Evolutionary conservation across 1,284 basidiomycete species (phyloP), one percentile per base, ranked within the genome.

Genomic region (Austroboletus niveus): DNA sequence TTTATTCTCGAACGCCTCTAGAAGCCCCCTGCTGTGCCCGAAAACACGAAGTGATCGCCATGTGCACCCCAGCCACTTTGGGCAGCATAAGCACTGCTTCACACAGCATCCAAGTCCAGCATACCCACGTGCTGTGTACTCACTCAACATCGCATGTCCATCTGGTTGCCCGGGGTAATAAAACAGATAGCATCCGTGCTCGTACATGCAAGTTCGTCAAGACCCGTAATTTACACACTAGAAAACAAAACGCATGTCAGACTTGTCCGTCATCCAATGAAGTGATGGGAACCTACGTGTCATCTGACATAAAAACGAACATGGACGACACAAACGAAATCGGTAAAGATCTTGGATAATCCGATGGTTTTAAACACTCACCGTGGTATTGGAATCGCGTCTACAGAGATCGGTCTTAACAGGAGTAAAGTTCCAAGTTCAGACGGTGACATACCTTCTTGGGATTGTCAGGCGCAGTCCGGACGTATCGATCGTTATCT

Each of bases 401-500:
- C 87, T 82, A 54, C 45, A 51, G 12, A 50, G 35, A 34, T 39
- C 45, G 48, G 61, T 35, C 57, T 65, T 34, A 63, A 52, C 38
- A 32, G 40, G 29, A 51, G 45, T 38, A 50, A 32, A 11, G 20
- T 38, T 44, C 34, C 34, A 20, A 11, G 47, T n/a, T 41, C 39
- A 14, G 41, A 50, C 10, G 41, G 32, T 40, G 8, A 60, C 76
- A 22, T 49, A 87, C 88, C 80, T 90, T 89, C 81, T 91, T 91
- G n/a, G 90, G 89, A 68, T 90, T 89, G 42, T 88, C 82, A 6
- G 89, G 90, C n/a, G 89, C 90, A 51, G 75, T 78, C 44, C 75
- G 72, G 34, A 92, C 84, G 60, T 92, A 92, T 51, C 85, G 77
- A 63, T 91, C 89, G 64, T 92, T 91, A 61, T 89, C 89, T 53